Conservation (phyloP, 2,329 filamentous ascomycete species). For the Penicillium verrucosum region DNA sequence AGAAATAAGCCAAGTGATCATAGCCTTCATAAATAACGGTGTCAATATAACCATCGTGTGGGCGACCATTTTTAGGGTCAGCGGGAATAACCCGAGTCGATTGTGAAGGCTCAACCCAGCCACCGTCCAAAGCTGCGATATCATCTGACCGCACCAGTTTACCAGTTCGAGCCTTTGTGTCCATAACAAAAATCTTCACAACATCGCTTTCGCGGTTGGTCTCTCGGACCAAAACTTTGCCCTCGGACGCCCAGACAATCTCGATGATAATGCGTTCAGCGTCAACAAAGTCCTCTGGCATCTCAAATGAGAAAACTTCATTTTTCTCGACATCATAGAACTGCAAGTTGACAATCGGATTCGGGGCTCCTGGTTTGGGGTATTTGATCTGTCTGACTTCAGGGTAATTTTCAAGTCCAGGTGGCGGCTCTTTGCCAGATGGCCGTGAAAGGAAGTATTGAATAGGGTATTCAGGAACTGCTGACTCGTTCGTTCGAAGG, state of each 20-base stretch:
- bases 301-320: constrained; percentile 75
- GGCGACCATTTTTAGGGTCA: constrained; percentile 70
- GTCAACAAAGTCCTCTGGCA: constrained; percentile 72
- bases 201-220: constrained; percentile 92
- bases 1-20: constrained; percentile 91
- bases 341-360: constrained; percentile 80
- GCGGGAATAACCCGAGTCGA: constrained; percentile 82
- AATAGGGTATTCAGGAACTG: constrained; percentile 85
- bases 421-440: constrained; percentile 64
- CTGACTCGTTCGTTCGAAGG: constrained; percentile 87
- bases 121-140: constrained; percentile 81
- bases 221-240: constrained; percentile 80
- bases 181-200: constrained; percentile 82
- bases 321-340: constrained; percentile 81
- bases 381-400: constrained; percentile 94
- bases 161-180: constrained; percentile 69
- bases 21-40: constrained; percentile 80
- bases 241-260: constrained; percentile 79
- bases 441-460: constrained; percentile 90
- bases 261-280: constrained; percentile 88
- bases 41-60: constrained; percentile 88
- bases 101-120: constrained; percentile 94
- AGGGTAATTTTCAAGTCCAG: constrained; percentile 82
- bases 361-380: constrained; percentile 90
- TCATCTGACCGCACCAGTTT: constrained; percentile 77